These are phyloP conservation scores for Melastoma malabathricum DNA, from an alignment of 345 rosid species.

Conservation along the genomic window DNA sequence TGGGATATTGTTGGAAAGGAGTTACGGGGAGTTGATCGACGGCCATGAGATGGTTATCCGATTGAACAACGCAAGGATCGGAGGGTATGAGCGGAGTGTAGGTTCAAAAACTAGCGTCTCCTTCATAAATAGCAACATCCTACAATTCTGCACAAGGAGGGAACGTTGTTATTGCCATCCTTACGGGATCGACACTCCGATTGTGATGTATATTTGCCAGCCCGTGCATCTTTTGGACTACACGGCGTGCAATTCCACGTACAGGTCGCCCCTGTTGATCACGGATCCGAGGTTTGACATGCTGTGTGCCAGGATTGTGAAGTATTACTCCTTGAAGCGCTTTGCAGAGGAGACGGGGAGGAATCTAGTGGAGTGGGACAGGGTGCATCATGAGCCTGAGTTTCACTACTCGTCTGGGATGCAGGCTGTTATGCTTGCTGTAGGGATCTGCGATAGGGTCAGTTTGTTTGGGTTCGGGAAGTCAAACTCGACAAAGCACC, in stretches of 20 bases:
- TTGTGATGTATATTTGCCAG: conserved; percentile 76
- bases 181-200: conserved; percentile 51
- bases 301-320: conserved; percentile 59
- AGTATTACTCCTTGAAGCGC: conserved; percentile 64
- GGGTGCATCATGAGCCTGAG: conserved; percentile 54
- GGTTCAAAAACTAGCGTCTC: conserved; percentile 70
- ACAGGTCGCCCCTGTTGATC: conserved; percentile 42
- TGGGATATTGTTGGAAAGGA: conserved; percentile 51
- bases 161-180: conserved; percentile 72
- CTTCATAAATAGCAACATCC: conserved; percentile 73
- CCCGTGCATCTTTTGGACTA: conserved; percentile 80
- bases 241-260: conserved; percentile 43
- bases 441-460: conserved; percentile 68
- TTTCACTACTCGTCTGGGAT: conserved; percentile 92
- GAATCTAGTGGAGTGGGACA: conserved; percentile 50
- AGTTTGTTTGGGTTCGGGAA: conserved; percentile 80
- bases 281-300: conserved; percentile 81
- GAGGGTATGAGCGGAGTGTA: conserved; percentile 35
- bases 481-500: conserved; percentile 50
- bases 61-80: conserved; percentile 68
- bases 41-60: conserved; percentile 74
- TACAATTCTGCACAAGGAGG: conserved; percentile 60
- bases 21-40: conserved; percentile 56
- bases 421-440: conserved; percentile 80
- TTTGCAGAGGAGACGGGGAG: conserved; percentile 36